phyloP scores from a whole-genome alignment of 192 early-diverging fungal species.

The Rhizophagus prolifer region DNA sequence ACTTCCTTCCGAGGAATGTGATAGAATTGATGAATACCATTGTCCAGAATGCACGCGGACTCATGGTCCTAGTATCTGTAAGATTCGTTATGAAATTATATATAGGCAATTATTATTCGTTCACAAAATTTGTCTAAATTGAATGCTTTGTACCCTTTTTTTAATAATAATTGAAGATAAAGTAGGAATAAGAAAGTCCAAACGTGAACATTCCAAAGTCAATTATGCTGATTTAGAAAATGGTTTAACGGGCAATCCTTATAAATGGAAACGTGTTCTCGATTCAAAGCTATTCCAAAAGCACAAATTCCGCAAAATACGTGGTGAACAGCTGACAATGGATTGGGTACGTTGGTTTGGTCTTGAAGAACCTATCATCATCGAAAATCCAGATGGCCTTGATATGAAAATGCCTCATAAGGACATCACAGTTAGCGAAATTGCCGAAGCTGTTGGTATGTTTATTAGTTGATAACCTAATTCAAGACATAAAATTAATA shows the following conservation, averaged over 20 bases:
- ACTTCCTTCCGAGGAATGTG: slow-evolving; percentile 53
- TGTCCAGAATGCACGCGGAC: slow-evolving; percentile 53
- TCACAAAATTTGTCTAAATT: not conserved
- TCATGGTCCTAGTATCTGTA: slow-evolving; percentile 62
- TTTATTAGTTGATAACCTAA: too few relatives aligned
- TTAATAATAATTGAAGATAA: slow-evolving; percentile 31
- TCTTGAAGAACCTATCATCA: slow-evolving; percentile 72
- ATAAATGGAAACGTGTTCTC: slow-evolving; percentile 77
- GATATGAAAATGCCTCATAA: slow-evolving; percentile 79
- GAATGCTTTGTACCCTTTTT: not conserved
- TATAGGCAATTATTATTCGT: not conserved
- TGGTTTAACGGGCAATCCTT: slow-evolving; percentile 72
- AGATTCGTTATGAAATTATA: not conserved
- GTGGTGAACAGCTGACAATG: slow-evolving; percentile 65
- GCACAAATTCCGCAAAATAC: slow-evolving; percentile 65
- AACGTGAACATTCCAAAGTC: slow-evolving; percentile 55
- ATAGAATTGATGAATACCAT: slow-evolving; percentile 64
- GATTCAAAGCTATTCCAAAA: slow-evolving; percentile 63
- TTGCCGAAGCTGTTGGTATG: slow-evolving; percentile 52
- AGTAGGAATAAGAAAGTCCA: slow-evolving; percentile 55
- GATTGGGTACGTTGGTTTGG: slow-evolving; percentile 65
- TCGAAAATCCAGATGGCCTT: slow-evolving; percentile 63
- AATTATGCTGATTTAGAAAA: slow-evolving; percentile 87
- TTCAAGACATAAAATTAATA: not conserved
- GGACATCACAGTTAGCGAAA: slow-evolving; percentile 59